Evolutionary conservation across 495 filamentous ascomycete species (phyloP), one percentile per base, ranked within the genome.

Genomic region (Sordaria brevicollis): DNA sequence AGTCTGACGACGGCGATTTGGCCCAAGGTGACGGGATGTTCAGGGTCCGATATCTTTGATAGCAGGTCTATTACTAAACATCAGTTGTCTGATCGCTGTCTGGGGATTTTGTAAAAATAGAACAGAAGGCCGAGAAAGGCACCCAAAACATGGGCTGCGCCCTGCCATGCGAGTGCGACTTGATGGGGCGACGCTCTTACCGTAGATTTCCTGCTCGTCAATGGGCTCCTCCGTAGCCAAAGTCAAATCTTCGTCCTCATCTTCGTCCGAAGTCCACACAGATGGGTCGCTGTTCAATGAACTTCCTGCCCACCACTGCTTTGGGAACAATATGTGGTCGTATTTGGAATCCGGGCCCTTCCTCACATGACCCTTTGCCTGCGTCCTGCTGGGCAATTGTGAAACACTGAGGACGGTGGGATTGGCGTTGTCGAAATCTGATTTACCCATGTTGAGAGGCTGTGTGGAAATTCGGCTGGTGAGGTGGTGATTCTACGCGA

Each of bases 171-270:
- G 19, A 10, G 31, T 68, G 67, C 31, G 62, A 35, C 67, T n/a
- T 31, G 25, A 33, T 29, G 29, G 33, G 25, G 36, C 62, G 37
- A 31, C 34, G 37, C 6, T 73, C 85, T 73, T 83, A 96, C 93
- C 93, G 75, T 93, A 99, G 31, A 99, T 92, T 79, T 99, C 95
- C 76, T 97, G 96, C 77, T 93, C 93, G 74, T 99, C 95, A 71
- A 99, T 95, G 35, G 89, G 91, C 71, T 97, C 94, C 33, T 89
- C 83, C 6, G 82, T 77, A 19, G 87, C 81, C 62, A 92, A 88
- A 66, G 90, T 90, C 35, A 77, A 74, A 43, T 87, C 87, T 39
- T 84, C 84, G 65, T 86, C 86, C 43, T 78, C 76, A 38, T 81
- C 79, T 15, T 80, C 75, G 17, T 82, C 80, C n/a, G 81, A 79